Base-by-base conservation (phyloP, 2,329 filamentous ascomycete genomes). In the Ploettnerulaceae sp. region DNA sequence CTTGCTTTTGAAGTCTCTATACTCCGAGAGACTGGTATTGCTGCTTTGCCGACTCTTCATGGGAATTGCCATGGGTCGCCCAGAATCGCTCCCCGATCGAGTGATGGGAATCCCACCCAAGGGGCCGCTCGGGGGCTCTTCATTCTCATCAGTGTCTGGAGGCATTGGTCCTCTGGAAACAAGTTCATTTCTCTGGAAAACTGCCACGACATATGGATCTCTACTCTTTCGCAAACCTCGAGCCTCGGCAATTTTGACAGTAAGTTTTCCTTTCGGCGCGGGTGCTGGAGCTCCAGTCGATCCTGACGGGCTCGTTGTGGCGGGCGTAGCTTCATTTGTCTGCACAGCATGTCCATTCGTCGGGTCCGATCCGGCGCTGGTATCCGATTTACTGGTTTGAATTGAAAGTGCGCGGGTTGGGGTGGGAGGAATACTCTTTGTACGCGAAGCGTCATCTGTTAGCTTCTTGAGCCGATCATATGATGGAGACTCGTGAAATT, bases 11-110 rank as follows among this genome's bases (percentile, higher is more conserved):
- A 74, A 70, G 51, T 79, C 75, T 52, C 74, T 72, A 51, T 71
- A 59, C 57, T 95, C 87, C 26, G 78, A 76, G 54, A 84, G 73
- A 61, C 91, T 95, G 46, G 90, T 95, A 69, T 91, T 90, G 70
- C 91, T 97, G 69, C 91, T 97, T 65, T 97, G 93, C 45, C 93
- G 83, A 66, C 90, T 97, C 61, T 85, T 84, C 89, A 97, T 96
- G 1, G 93, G 93, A 56, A 98, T 97, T 14, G 24, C 88, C 82
- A 96, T 91, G 12, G 89, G 79, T 42, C 84, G 79, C 21, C 89
- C 87, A 22, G 84, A 84, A 58, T 95, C 89, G 63, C 87, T 93
- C 48, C 83, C 85, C 52, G 85, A 81, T 47, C 84, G 76, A 59
- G 81, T 77, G 48, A 84, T 82, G 0, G 79, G 71, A 47, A 82